phyloP scores from a whole-genome alignment of 1,284 basidiomycete species.

The Austroboletus rostrupii region DNA sequence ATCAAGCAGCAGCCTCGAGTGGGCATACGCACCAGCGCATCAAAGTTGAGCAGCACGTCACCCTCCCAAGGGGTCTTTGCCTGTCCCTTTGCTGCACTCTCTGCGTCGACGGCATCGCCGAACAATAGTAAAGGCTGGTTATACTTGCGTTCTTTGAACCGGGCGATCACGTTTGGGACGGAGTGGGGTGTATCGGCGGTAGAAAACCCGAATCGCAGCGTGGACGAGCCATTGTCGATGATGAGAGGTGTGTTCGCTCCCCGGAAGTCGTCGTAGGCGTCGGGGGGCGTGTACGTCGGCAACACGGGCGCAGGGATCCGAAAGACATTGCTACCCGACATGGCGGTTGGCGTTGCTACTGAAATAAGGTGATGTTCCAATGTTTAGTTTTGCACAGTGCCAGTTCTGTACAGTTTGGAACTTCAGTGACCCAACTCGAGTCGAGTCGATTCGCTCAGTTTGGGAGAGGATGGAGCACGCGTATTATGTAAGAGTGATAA shows the following conservation, averaged over 20 bases:
- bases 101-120: slow-evolving; percentile 79
- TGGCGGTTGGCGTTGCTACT: too few relatives aligned
- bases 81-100: slow-evolving; percentile 77
- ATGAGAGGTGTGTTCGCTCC: slow-evolving; percentile 62
- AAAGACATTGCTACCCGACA: slow-evolving; percentile 2
- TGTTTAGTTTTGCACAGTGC: too few relatives aligned
- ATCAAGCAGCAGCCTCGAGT: too few relatives aligned
- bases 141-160: slow-evolving; percentile 84
- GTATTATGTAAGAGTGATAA: too few relatives aligned
- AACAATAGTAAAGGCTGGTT: slow-evolving; percentile 81
- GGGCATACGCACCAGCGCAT: slow-evolving; percentile 64
- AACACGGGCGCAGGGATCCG: slow-evolving; percentile 18
- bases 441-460: too few relatives aligned
- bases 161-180: slow-evolving; percentile 72
- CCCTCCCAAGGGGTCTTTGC: slow-evolving; percentile 85
- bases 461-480: too few relatives aligned
- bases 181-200: slow-evolving; percentile 49
- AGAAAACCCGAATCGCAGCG: slow-evolving; percentile 86
- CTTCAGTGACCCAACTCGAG: too few relatives aligned
- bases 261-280: slow-evolving; percentile 43
- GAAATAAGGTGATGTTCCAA: too few relatives aligned
- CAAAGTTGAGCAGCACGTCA: slow-evolving; percentile 85
- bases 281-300: slow-evolving; percentile 23
- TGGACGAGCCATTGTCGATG: slow-evolving; percentile 91
- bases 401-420: too few relatives aligned